Conservation (phyloP, 1,139 yeast genomes). For the Meyerozyma athensensis region DNA sequence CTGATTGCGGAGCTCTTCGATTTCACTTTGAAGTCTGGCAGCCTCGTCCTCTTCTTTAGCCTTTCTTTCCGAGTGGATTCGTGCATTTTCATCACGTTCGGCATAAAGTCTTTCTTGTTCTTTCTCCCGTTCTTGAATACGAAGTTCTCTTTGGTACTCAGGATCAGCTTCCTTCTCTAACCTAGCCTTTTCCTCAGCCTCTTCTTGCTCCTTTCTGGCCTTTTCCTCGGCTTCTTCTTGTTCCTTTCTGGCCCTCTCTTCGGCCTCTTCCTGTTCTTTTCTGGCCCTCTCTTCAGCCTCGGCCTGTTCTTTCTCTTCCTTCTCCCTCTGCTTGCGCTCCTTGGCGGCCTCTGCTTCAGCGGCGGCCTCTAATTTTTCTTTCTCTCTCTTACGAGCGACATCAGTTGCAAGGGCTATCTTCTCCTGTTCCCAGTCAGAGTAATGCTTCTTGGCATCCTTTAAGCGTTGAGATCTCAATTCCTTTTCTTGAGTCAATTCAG, state of each 20-base stretch:
- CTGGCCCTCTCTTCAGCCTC: conserved; percentile 22
- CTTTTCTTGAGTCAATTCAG: conserved; percentile 36
- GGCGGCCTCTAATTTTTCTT: conserved; percentile 12
- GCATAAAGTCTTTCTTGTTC: conserved; percentile 24
- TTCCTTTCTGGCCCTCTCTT: conserved; percentile 7
- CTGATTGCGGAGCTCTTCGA: conserved; percentile 25
- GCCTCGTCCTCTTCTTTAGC: conserved; percentile 18
- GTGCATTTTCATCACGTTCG: conserved; percentile 23
- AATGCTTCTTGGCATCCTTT: conserved; percentile 39
- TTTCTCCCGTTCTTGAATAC: conserved; percentile 7
- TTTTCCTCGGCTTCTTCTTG: conserved; percentile 6
- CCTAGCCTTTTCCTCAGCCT: not conserved
- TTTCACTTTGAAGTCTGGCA: conserved; percentile 24
- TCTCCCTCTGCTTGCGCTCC: conserved; percentile 24
- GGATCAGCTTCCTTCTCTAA: conserved; percentile 6
- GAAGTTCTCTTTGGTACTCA: conserved; percentile 6
- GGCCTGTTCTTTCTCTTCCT: conserved; percentile 14
- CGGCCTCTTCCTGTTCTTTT: conserved; percentile 23
- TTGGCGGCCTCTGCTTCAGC: conserved; percentile 24
- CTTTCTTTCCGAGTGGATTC: conserved; percentile 9
- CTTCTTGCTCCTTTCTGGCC: conserved; percentile 3
- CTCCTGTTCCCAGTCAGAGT: conserved; percentile 36
- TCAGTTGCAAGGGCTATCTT: conserved; percentile 13
- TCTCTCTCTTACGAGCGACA: conserved; percentile 12
- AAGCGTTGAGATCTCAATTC: conserved; percentile 34